phyloP scores from a whole-genome alignment of 805 yeast genomes.

The Myxozyma sirexii region DNA sequence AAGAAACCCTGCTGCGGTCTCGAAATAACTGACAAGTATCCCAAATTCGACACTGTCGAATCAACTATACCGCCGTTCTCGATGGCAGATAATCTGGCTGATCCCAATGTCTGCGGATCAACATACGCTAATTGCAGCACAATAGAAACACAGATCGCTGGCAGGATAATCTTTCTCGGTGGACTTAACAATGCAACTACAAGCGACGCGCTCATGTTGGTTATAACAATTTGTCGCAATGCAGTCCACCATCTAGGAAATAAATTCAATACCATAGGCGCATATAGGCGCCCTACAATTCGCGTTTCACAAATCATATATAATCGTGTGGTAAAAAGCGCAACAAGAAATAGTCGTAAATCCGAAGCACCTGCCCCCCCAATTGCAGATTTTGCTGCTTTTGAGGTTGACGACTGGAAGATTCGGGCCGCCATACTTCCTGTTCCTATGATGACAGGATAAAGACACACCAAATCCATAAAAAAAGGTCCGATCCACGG shows the following conservation, averaged over 20 bases:
- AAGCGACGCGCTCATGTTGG: not conserved
- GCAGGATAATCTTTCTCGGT: constrained; percentile 1
- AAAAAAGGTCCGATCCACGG: constrained; percentile 24
- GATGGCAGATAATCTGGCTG: not conserved
- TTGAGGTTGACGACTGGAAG: constrained; percentile 1
- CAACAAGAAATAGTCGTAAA: constrained; percentile 10
- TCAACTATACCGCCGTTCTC: not conserved
- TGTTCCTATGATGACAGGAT: constrained; percentile 18
- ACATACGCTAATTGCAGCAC: not conserved
- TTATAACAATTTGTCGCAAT: not conserved
- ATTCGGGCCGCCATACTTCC: constrained; percentile 12
- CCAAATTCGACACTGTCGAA: constrained; percentile 20
- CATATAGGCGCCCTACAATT: constrained; percentile 8
- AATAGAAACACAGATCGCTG: not conserved
- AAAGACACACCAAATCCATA: constrained; percentile 7
- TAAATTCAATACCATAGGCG: not conserved
- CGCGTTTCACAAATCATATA: constrained; percentile 9
- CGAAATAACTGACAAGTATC: constrained; percentile 27
- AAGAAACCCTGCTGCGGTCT: not conserved
- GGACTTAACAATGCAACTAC: constrained; percentile 4
- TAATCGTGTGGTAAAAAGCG: constrained; percentile 10
- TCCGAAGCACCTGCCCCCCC: constrained; percentile 10
- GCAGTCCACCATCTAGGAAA: constrained; percentile 5
- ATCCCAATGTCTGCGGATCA: not conserved
- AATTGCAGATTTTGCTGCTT: constrained; percentile 6